phyloP scores from a whole-genome alignment of 2,329 filamentous ascomycete species.

The Hypoxylon sp. region DNA sequence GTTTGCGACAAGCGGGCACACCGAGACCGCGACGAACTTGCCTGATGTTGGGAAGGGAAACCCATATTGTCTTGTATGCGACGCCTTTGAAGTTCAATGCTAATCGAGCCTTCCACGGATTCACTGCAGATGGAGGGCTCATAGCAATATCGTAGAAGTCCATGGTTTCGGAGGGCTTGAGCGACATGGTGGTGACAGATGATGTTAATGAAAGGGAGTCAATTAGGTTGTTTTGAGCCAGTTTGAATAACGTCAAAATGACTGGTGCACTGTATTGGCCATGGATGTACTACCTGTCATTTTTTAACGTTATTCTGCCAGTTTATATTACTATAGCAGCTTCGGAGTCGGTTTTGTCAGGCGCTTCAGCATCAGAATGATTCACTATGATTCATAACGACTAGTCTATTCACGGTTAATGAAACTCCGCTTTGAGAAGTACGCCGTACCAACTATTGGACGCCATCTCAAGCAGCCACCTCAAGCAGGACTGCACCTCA shows the following conservation, averaged over 20 bases:
- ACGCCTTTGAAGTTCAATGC: conserved; percentile 61
- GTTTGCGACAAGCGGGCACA: conserved; percentile 66
- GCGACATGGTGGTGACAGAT: not conserved
- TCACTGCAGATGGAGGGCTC: conserved; percentile 47
- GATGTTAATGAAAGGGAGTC: not conserved
- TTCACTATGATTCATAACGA: conserved; percentile 1
- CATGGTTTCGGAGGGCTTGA: not conserved
- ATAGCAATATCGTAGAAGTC: conserved; percentile 10
- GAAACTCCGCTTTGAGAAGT: not conserved
- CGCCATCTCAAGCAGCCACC: too few species aligned
- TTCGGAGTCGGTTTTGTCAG: not conserved
- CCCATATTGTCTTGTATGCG: conserved; percentile 60
- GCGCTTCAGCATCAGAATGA: not conserved
- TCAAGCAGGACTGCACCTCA: not conserved
- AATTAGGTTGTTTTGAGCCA: not conserved
- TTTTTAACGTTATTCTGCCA: conserved; percentile 2
- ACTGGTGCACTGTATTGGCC: not conserved
- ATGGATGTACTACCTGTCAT: not conserved
- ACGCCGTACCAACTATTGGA: too few species aligned
- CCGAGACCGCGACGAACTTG: conserved; percentile 62
- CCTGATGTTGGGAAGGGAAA: conserved; percentile 66
- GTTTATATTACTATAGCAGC: conserved; percentile 1
- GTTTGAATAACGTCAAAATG: not conserved
- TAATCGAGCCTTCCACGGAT: conserved; percentile 54
- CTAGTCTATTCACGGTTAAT: not conserved